phyloP scores from a whole-genome alignment of 441 rosid species.

The Dalechampia spathulata region DNA sequence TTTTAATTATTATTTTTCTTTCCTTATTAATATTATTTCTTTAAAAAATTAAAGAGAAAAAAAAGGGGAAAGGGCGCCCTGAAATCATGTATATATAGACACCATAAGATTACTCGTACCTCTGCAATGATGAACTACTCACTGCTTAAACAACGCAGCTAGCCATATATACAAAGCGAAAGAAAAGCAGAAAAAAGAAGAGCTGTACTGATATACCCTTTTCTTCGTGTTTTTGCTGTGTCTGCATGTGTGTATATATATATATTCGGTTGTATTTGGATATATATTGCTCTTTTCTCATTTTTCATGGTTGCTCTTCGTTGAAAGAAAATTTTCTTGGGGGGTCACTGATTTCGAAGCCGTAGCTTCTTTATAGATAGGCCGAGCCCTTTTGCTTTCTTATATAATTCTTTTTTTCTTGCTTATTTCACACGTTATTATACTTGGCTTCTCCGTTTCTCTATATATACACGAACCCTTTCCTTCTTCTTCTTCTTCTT shows the following conservation, averaged over 20 bases:
- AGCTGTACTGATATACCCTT: no score
- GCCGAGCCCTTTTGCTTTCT: background rate
- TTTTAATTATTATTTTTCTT: background rate
- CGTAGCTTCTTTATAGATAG: slow-evolving; percentile 13
- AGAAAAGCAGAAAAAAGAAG: no score
- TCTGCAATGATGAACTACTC: slow-evolving; percentile 16
- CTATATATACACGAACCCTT: slow-evolving; percentile 22
- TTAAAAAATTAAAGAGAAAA: background rate
- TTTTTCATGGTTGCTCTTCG: no score
- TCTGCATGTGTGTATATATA: no score
- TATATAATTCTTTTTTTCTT: no score
- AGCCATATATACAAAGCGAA: no score
- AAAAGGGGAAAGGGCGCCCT: background rate
- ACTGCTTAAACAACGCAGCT: background rate
- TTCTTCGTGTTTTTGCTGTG: no score
- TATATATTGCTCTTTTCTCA: no score
- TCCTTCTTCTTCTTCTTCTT: no score
- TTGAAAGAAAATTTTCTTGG: no score
- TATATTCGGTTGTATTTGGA: no score
- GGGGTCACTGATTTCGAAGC: slow-evolving; percentile 15
- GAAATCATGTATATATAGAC: slow-evolving; percentile 33
- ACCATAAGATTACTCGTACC: slow-evolving; percentile 12
- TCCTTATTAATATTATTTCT: background rate
- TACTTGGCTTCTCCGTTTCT: background rate
- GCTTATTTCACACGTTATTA: slow-evolving; percentile 33